Conservation (phyloP, 768 basidiomycete species). For the Phallus indusiatus region DNA sequence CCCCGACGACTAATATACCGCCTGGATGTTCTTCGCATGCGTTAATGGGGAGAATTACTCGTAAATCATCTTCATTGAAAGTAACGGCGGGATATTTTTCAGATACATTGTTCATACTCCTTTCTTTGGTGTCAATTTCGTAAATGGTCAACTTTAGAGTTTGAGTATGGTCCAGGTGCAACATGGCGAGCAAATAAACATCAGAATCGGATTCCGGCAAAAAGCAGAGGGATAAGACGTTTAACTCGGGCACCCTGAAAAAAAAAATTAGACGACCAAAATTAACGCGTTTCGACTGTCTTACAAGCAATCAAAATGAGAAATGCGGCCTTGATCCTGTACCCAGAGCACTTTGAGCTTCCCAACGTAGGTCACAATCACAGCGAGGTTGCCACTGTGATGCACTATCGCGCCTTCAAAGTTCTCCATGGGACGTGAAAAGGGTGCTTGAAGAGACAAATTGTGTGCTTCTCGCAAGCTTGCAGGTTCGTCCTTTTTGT, state of each 20-base stretch:
- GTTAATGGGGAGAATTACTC: constrained; percentile 7
- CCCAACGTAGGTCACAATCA: constrained; percentile 59
- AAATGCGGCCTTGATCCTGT: constrained; percentile 22
- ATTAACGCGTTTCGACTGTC: not conserved
- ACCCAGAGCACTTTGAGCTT: constrained; percentile 58
- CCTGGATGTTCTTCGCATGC: constrained; percentile 28
- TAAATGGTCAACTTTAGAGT: constrained; percentile 22
- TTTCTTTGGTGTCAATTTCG: constrained; percentile 9
- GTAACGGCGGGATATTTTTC: not conserved
- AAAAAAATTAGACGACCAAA: not conserved
- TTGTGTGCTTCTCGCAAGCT: not conserved
- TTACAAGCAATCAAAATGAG: constrained; percentile 16
- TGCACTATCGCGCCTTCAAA: constrained; percentile 62
- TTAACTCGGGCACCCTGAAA: constrained; percentile 53
- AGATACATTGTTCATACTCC: constrained; percentile 37
- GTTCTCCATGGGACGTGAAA: constrained; percentile 58
- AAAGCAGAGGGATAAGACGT: constrained; percentile 59
- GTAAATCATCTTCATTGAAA: constrained; percentile 4
- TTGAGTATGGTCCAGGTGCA: constrained; percentile 50
- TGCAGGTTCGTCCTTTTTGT: not conserved
- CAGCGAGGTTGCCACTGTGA: constrained; percentile 47
- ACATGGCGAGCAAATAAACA: constrained; percentile 47
- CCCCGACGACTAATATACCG: constrained; percentile 66
- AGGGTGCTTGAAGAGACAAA: constrained; percentile 46
- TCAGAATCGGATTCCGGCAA: constrained; percentile 33